Evolutionary conservation across 1,284 basidiomycete species (phyloP), one percentile per base, ranked within the genome.

Genomic region (Malassezia pachydermatis): DNA sequence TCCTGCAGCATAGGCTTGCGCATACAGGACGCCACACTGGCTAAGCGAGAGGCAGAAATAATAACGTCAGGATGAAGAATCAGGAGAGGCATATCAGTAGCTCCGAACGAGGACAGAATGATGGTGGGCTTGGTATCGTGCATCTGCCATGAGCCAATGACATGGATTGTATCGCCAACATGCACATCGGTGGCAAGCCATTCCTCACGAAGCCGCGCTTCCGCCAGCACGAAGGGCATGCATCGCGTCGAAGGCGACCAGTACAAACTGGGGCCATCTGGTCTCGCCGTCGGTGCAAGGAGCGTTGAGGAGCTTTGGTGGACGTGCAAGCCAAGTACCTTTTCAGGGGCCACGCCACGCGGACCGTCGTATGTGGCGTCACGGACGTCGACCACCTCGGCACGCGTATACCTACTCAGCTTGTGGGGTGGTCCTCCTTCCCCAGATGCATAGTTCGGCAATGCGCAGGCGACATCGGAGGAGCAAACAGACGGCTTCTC

Each of bases 21-120:
- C 42, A 62, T 51, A 43, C 67, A 70, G 8, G 58, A 59, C 2
- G 65, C 52, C 10, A 62, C 58, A 22, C 61, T 59, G 11, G 64
- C 61, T 7, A 70, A 58, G 17, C 59, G 54, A 23, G 67, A 69
- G 0, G 65, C 59, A 2, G 64, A 57, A 1, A 70, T 52, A 4
- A 69, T 60, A 10, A 64, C 43, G 35, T 70, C 67, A 1, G 67
- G 67, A 42, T 70, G 67, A 11, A 64, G 46, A 10, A 70, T 60
- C 7, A 70, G 48, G n/a, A 70, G 53, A 24, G 66, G 66, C 32
- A 57, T 52, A 20, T 24, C 22, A 2, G 29, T 32, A 8, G 23
- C 27, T 27, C n/a, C 30, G 32, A 44, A 48, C n/a, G 53, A 41
- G 10, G 33, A 20, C 2, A 55, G 41, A 6, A 33, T 23, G 41